Evolutionary conservation across 2,329 filamentous ascomycete genomes (phyloP), one percentile per base, ranked within the genome.

Genomic region (Elsinoe arachidis): DNA sequence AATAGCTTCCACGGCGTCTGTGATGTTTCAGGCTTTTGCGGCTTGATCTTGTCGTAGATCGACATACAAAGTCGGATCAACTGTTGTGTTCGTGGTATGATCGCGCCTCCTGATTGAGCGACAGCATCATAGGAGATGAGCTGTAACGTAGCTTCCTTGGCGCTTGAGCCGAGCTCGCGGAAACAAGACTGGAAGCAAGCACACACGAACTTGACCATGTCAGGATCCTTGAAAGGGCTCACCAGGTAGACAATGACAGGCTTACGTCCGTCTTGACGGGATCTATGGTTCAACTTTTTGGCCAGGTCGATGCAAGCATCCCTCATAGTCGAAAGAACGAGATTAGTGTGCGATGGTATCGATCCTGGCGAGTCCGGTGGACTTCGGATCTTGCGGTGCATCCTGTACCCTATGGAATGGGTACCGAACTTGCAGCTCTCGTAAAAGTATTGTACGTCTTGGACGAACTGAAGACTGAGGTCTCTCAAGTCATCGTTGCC

Each of bases 201-300:
- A 65, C 87, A 92, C 1, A 88, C 80, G 60, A 90, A 84, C 78
- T 65, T 88, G 73, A 57, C 54, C 26, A 84, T 80, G 3, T 77
- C 75, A 1, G 82, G 76, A 46, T 80, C 78, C 14, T 80, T 76
- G 2, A 86, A 83, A 0, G 83, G 82, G 69, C 91, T 88, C 37
- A 91, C 74, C 64, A 90, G 84, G 67, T 88, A 92, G 14, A 93
- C 76, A 14, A 93, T 86, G 59, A 90, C 71, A 1, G 73, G 72
- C 68, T 70, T 37, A 65, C 80, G 63, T 85, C 89, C 55, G 67
- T 66, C 11, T 67, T 63, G 33, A 61, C 60, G 43, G 56, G 53
- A 43, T 38, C 54, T 56, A n/a, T 56, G 54, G 21, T 56, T 56
- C 19, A 56, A 10, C 19, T 56, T 56, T 6, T 52, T 59, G 5